Percentiles rank a stretch among this genome's conserved stretches.
Conservation (phyloP, 2,329 filamentous ascomycete species). For the Botrytis pseudocinerea region DNA sequence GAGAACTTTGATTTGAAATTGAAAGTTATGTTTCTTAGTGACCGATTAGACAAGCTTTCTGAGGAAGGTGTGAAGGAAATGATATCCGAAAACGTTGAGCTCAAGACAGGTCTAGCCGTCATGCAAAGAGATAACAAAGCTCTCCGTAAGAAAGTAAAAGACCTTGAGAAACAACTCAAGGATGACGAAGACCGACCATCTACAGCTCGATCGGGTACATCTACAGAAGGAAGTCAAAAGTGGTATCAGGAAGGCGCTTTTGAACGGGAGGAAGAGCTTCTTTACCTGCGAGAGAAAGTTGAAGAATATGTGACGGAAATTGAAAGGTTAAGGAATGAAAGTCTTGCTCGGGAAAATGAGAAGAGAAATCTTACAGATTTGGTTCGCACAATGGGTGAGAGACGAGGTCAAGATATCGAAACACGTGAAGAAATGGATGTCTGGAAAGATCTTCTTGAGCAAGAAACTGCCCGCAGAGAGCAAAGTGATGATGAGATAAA, state of each 20-base stretch:
- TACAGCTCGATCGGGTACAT: constrained; percentile 59
- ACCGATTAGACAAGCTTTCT: constrained; percentile 87
- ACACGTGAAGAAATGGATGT: constrained; percentile 72
- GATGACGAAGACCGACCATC: constrained; percentile 63
- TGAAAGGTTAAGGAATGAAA: constrained; percentile 77
- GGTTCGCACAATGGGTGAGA: constrained; percentile 64
- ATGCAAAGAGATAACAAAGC: constrained; percentile 89
- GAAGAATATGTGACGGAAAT: constrained; percentile 83
- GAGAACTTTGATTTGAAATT: constrained; percentile 98
- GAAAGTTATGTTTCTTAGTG: constrained; percentile 95
- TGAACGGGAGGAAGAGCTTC: constrained; percentile 80
- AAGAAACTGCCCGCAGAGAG: constrained; percentile 85
- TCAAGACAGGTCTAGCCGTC: constrained; percentile 86
- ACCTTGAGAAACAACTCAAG: constrained; percentile 78
- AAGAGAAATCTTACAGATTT: constrained; percentile 84
- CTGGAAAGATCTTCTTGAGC: constrained; percentile 92
- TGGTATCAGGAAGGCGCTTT: constrained; percentile 58
- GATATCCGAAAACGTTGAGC: constrained; percentile 95
- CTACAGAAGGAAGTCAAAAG: constrained; percentile 55
- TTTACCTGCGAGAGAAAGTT: constrained; percentile 80
- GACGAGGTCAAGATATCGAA: constrained; percentile 48
- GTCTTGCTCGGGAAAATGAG: constrained; percentile 76
- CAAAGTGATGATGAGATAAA: constrained; percentile 88
- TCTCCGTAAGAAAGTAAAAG: constrained; percentile 76
- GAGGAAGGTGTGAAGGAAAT: constrained; percentile 97